Evolutionary conservation across 768 basidiomycete genomes (phyloP), one percentile per base, ranked within the genome.

Genomic region (Myochromella boudieri): DNA sequence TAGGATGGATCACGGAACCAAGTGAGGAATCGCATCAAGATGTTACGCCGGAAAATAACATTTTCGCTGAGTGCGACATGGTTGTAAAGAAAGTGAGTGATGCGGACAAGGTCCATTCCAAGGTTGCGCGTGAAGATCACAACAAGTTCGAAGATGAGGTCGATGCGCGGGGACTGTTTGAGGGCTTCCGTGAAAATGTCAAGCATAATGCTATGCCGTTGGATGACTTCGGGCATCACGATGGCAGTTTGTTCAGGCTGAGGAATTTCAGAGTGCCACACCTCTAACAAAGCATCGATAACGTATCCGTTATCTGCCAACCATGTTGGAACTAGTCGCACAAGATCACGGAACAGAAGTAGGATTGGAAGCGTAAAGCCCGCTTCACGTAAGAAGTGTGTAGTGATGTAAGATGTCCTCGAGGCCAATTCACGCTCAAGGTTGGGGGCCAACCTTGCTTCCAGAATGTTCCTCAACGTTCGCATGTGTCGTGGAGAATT

Each of bases 91-190:
- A 97, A 98, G 45, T 85, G 84, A 0, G 87, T 84, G 14, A 89
- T 72, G 32, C 74, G 78, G 24, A 91, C 80, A 14, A 90, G 71
- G 60, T 98, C 95, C 63, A 94, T 81, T 4, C 89, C 84, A 8
- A 90, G 76, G 49, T 84, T 79, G 53, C 86, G 84, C 20, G 85
- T 83, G 68, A 85, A 97, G 37, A 93, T 69, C 9, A 83, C 81
- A 38, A 91, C 82, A 28, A 97, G 71, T 46, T 95, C 92, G 64
- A 97, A 97, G 8, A 98, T 69, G 6, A 99, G 70, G 57, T 95
- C 91, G 37, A 97, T 79, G 36, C 91, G 86, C 33, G 84, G 81
- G n/a, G 79, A 75, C 43, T 80, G 75, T 53, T 83, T 72, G 37
- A 92, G 71, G 0, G 81, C 80, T 43, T 80, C 78, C 53, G 84